Percentiles rank a stretch among this genome's conserved stretches.
Evolutionary conservation across 345 rosid genomes (phyloP).

Genomic region (Firmiana major): DNA sequence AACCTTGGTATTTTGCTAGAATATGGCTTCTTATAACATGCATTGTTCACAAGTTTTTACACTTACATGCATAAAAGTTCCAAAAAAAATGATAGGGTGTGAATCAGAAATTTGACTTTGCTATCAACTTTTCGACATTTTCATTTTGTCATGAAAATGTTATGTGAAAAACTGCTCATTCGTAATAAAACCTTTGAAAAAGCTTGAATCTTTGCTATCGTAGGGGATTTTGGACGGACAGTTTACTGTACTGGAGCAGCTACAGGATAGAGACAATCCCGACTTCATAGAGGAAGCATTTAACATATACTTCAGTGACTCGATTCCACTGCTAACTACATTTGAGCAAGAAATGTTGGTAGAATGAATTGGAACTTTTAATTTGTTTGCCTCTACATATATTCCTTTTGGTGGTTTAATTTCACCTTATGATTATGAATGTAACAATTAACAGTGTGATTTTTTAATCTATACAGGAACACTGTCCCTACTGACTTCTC

Average conservation of each 20-base stretch:
- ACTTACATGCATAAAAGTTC: no score
- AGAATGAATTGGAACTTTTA: neutral
- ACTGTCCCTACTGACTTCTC: slow-evolving; percentile 11
- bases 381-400: neutral
- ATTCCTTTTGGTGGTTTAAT: neutral
- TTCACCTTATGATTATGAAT: neutral
- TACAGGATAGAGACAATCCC: neutral
- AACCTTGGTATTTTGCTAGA: no score
- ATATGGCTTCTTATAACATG: no score
- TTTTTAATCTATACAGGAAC: slow-evolving; percentile 9
- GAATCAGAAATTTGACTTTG: no score
- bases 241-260: no score
- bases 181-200: no score
- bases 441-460: neutral
- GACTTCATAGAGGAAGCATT: neutral
- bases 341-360: slow-evolving; percentile 28
- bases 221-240: neutral
- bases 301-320: neutral
- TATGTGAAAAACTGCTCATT: no score
- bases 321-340: slow-evolving; percentile 2
- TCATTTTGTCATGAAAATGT: no score
- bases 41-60: no score
- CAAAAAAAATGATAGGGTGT: no score
- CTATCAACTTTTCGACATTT: no score
- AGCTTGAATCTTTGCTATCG: no score